Evolutionary conservation across 371 early-diverging fungal genomes (phyloP).

Genomic region (Umbelopsis sp.): DNA sequence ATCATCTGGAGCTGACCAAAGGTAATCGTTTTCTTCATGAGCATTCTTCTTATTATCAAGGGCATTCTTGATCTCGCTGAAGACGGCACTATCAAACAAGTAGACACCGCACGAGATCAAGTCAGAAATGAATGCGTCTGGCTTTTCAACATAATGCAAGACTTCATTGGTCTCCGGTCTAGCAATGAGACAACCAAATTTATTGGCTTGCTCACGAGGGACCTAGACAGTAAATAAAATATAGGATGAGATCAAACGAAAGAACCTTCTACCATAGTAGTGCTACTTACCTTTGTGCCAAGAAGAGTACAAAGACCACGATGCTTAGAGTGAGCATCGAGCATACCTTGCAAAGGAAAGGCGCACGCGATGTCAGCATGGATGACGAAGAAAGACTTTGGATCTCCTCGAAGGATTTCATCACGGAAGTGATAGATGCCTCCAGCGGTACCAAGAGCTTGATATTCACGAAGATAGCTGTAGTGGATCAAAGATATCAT

Average conservation of each 20-base stretch:
- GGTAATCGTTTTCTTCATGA: slow-evolving; percentile 61
- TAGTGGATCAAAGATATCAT: slow-evolving; percentile 3
- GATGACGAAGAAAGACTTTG: slow-evolving; percentile 92
- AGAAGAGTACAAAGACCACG: slow-evolving; percentile 85
- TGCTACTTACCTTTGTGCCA: slow-evolving; percentile 70
- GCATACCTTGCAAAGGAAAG: slow-evolving; percentile 90
- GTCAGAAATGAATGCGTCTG: slow-evolving; percentile 92
- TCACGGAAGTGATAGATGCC: slow-evolving; percentile 98
- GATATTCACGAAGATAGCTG: slow-evolving; percentile 96
- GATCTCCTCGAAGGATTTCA: slow-evolving; percentile 88
- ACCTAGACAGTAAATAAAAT: slow-evolving; percentile 37
- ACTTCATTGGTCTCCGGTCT: slow-evolving; percentile 84
- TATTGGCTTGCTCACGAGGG: slow-evolving; percentile 73
- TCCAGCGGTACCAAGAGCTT: slow-evolving; percentile 95
- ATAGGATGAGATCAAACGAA: not conserved
- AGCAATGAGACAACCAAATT: slow-evolving; percentile 93
- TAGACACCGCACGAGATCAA: slow-evolving; percentile 94
- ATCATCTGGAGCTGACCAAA: slow-evolving; percentile 64
- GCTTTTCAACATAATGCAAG: slow-evolving; percentile 97
- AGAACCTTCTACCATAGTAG: not conserved
- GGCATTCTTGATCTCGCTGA: slow-evolving; percentile 83
- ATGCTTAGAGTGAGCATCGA: slow-evolving; percentile 77
- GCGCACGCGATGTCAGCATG: slow-evolving; percentile 95
- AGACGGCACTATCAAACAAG: slow-evolving; percentile 84
- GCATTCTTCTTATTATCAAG: slow-evolving; percentile 65